phyloP scores from a whole-genome alignment of 176 grass and related monocot species.

The Ampelocalamus luodianensis region DNA sequence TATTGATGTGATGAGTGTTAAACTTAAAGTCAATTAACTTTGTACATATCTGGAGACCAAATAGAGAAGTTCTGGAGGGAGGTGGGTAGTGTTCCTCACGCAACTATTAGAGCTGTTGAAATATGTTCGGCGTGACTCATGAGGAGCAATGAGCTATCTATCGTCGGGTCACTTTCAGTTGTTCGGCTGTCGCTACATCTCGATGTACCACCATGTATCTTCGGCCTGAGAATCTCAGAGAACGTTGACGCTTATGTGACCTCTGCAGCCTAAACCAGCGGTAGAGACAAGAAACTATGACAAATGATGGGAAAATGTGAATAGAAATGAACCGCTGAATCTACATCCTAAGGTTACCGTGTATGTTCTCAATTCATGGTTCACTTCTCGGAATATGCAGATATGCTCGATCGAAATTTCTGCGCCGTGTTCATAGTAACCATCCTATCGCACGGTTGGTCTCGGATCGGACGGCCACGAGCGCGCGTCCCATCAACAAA shows the following conservation, averaged over 20 bases:
- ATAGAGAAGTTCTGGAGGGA: constrained; percentile 47
- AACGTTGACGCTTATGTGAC: not conserved
- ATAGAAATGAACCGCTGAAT: not conserved
- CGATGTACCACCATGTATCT: not conserved
- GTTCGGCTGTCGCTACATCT: not conserved
- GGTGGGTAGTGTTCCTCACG: not conserved
- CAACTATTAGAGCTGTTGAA: not conserved
- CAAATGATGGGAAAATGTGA: not conserved
- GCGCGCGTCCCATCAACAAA: not conserved
- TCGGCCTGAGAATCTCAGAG: too few species aligned
- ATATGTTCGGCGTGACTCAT: not conserved
- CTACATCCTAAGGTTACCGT: not conserved
- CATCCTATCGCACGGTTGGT: not conserved
- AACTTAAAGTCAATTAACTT: constrained; percentile 30
- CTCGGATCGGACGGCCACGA: not conserved
- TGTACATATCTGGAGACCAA: constrained; percentile 53
- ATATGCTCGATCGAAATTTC: not conserved
- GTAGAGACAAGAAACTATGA: not conserved
- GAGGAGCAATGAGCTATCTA: not conserved
- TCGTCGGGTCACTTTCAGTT: not conserved
- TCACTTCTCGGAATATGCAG: not conserved
- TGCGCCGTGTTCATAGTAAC: not conserved
- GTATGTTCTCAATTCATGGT: too few species aligned
- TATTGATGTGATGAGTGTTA: constrained; percentile 32
- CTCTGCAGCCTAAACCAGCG: not conserved